Evolutionary conservation across 75 land plant genomes (phyloP), one percentile per base, ranked within the genome.

Genomic region (Pinus tabuliformis): DNA sequence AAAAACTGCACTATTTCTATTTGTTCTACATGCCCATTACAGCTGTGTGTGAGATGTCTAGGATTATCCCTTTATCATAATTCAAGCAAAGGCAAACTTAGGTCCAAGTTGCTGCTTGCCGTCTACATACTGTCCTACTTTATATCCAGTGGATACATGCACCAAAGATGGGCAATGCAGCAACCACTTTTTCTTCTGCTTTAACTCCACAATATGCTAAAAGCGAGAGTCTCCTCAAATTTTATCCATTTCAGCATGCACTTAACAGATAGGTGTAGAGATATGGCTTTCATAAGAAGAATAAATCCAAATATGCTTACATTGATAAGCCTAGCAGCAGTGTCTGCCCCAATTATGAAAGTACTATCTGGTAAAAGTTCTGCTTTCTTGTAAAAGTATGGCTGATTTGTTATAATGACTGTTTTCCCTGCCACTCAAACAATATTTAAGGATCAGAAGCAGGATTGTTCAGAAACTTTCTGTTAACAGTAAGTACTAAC

Each of bases 341-440:
- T 96, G 73, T 96, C 99, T 22, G 88, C 96, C 68, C 97, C 99
- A 82, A 96, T 89, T 20, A 96, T 88, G 84, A 96, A 96, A 4
- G 92, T 88, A 86, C 97, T 93, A 49, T 95, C 91, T 52, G 99
- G 99, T 56, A 96, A 91, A 33, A 96, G 86, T 75, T 96, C 97
- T 21, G 99, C 97, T 77, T 96, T 96, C 83, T 90, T 96, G 73
- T 94, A 96, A 75, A 96, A 96, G 68, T 76, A 91, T 63, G 99
- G 99, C 77, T 96, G 99, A 73, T 88, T 96, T 58, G 97, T 90
- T 61, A 96, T 81, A 57, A 96, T 83, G 24, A 96, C 81, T 22
- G 89, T 87, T 77, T 88, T 93, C 12, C 97, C 99, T 96, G 92
- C 62, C 75, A 74, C 78, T 58, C 26, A 73, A 58, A 37, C 12